Percentiles rank a stretch among this genome's conserved stretches.
phyloP scores from a whole-genome alignment of 2,329 filamentous ascomycete species.

The Davidsoniella australis region DNA sequence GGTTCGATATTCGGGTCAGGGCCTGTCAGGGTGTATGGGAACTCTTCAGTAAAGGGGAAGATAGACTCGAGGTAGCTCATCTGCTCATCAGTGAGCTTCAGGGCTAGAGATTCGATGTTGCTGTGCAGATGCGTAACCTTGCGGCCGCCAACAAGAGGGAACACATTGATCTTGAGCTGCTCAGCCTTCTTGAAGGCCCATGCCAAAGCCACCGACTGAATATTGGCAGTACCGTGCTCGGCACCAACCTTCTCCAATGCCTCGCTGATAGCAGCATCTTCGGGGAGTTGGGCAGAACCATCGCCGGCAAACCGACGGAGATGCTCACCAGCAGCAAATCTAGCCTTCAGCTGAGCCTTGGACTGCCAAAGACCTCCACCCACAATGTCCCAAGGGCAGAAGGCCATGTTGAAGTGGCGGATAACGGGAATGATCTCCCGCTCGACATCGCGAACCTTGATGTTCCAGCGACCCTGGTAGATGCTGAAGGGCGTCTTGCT shows the following conservation, averaged over 20 bases:
- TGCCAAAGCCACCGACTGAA: conserved; percentile 41
- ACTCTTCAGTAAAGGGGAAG: conserved; percentile 28
- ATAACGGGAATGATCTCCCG: conserved; percentile 28
- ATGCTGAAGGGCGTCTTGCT: conserved; percentile 23
- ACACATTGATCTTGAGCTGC: conserved; percentile 23
- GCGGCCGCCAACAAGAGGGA: conserved; percentile 34
- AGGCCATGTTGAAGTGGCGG: conserved; percentile 28
- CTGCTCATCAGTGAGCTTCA: conserved; percentile 33
- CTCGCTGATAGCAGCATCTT: conserved; percentile 33
- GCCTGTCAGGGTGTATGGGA: neutral
- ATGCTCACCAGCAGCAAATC: conserved; percentile 22
- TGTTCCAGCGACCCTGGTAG: conserved; percentile 25
- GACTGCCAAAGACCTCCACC: conserved; percentile 35
- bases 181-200: conserved; percentile 34
- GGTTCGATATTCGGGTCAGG: conserved; percentile 1
- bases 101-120: conserved; percentile 37
- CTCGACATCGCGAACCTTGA: conserved; percentile 22
- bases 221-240: conserved; percentile 33
- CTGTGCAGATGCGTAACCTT: conserved; percentile 34
- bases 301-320: conserved; percentile 17
- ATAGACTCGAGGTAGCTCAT: conserved; percentile 36
- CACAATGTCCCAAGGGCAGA: conserved; percentile 43
- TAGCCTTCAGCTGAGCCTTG: conserved; percentile 19
- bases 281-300: conserved; percentile 24
- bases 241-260: conserved; percentile 43